A percentile compares a stretch with the other conserved stretches of the same genome.
phyloP scores from a whole-genome alignment of 1,139 yeast genomes.

The Candida frijolesensis region DNA sequence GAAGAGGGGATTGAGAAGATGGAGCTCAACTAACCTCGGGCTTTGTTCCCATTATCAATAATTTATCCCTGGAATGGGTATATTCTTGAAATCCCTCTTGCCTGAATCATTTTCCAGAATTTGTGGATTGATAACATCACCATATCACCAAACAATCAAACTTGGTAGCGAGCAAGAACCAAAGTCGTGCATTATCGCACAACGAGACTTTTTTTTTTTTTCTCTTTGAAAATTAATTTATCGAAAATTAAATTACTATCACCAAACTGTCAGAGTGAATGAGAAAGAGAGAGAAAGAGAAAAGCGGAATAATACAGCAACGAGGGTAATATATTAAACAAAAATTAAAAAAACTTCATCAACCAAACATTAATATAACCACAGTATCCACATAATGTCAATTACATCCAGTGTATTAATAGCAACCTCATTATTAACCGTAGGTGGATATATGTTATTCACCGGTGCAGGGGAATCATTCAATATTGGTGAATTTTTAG shows the following conservation, averaged over 20 bases:
- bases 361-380: neutral
- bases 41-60: no score
- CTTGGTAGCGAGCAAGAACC: neutral
- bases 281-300: no score
- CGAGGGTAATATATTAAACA: neutral
- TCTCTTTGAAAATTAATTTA: neutral
- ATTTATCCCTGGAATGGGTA: no score
- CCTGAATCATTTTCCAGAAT: no score
- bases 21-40: no score
- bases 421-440: slow-evolving; percentile 34
- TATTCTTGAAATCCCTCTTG: no score
- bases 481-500: slow-evolving; percentile 85
- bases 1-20: no score
- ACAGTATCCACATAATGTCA: slow-evolving; percentile 10
- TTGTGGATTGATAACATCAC: no score
- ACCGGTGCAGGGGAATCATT: slow-evolving; percentile 90
- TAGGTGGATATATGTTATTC: slow-evolving; percentile 74
- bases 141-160: neutral
- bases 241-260: neutral
- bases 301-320: neutral
- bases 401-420: slow-evolving; percentile 22
- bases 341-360: no score
- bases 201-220: neutral
- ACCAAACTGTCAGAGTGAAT: neutral
- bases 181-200: neutral